Conservation (phyloP, 345 rosid species). For the Sapria himalayana region DNA sequence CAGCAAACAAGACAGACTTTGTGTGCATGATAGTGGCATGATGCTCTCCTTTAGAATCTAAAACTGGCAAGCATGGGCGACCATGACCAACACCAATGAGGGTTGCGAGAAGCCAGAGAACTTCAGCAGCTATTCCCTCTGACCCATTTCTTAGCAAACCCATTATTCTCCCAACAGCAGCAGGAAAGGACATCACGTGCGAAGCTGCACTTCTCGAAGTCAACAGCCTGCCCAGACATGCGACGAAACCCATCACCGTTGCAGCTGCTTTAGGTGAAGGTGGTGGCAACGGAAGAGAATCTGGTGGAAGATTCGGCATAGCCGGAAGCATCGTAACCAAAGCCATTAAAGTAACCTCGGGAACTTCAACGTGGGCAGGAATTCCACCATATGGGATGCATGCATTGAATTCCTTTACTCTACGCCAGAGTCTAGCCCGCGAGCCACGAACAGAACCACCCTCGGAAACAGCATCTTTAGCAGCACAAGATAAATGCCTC, state of each 20-base stretch:
- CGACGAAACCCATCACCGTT: constrained; percentile 85
- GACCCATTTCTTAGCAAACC: constrained; percentile 97
- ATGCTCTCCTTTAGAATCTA: constrained; percentile 79
- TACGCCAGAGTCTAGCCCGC: constrained; percentile 92
- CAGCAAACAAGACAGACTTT: constrained; percentile 74
- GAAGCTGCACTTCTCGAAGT: constrained; percentile 88
- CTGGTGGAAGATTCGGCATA: constrained; percentile 82
- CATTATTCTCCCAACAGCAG: constrained; percentile 98
- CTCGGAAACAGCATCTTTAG: constrained; percentile 97
- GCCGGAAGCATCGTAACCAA: constrained; percentile 96
- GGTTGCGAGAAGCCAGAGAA: constrained; percentile 64
- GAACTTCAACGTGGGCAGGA: constrained; percentile 64
- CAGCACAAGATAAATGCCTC: constrained; percentile 90
- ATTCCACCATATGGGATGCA: constrained; percentile 75
- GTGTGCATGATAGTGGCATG: constrained; percentile 96
- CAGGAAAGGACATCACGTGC: constrained; percentile 95
- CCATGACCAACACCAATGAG: constrained; percentile 81
- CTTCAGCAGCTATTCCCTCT: constrained; percentile 90
- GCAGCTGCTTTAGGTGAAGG: constrained; percentile 99
- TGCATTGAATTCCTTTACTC: constrained; percentile 98
- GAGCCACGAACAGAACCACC: constrained; percentile 93
- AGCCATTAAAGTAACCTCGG: constrained; percentile 96
- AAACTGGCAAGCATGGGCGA: constrained; percentile 26
- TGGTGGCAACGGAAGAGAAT: constrained; percentile 87
- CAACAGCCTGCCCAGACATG: constrained; percentile 84